phyloP scores from a whole-genome alignment of 192 early-diverging fungal genomes.

The Phlyctochytrium planicorne region DNA sequence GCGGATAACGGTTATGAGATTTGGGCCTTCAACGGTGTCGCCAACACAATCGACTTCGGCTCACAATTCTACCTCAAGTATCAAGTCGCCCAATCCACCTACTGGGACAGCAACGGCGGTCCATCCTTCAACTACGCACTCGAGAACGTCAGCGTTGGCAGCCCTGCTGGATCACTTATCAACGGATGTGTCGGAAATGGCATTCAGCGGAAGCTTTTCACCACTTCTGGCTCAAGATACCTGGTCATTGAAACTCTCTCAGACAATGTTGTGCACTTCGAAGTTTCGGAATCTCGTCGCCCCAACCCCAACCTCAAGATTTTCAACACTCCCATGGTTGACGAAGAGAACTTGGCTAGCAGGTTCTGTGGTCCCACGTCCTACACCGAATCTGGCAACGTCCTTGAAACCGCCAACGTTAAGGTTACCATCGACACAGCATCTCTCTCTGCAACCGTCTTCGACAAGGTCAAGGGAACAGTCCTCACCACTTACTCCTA shows the following conservation, averaged over 20 bases:
- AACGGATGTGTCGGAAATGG: not conserved
- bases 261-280: slow-evolving; percentile 22
- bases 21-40: not conserved
- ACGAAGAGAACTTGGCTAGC: slow-evolving; percentile 11
- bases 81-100: not conserved
- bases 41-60: not conserved
- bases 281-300: not conserved
- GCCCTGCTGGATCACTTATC: no score
- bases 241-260: slow-evolving; percentile 13
- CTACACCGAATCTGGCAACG: slow-evolving; percentile 2
- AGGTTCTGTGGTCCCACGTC: slow-evolving; percentile 15
- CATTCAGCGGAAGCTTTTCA: not conserved
- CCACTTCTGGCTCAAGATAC: slow-evolving; percentile 4
- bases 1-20: not conserved
- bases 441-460: slow-evolving; percentile 10
- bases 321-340: slow-evolving; percentile 12
- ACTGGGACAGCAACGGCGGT: not conserved
- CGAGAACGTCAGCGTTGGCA: no score
- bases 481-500: slow-evolving; percentile 21
- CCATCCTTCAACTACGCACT: no score
- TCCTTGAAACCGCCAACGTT: slow-evolving; percentile 1
- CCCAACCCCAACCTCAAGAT: not conserved
- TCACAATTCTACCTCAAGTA: not conserved
- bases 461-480: slow-evolving; percentile 4
- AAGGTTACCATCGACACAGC: slow-evolving; percentile 13